Percentiles rank a stretch among this genome's conserved stretches.
These are phyloP conservation scores for Candida sanyiensis DNA, from an alignment of 805 yeast species.

Conservation along the genomic window DNA sequence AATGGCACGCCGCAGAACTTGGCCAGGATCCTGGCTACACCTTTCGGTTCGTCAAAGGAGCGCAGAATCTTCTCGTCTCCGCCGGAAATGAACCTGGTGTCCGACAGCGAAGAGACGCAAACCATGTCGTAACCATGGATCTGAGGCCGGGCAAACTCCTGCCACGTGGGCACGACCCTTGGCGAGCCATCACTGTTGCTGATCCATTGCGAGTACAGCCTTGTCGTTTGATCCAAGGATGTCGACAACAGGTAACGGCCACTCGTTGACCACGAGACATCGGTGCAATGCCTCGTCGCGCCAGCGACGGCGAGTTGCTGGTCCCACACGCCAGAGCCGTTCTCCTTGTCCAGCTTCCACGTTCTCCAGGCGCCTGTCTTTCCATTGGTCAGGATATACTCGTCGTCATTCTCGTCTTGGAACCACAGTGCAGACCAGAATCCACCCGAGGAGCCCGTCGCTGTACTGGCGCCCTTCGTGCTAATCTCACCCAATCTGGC, in stretches of 20 bases:
- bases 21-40: conserved; percentile 58
- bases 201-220: conserved; percentile 68
- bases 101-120: conserved; percentile 56
- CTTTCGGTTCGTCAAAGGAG: conserved; percentile 81
- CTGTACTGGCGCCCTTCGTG: conserved; percentile 95
- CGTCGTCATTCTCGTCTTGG: conserved; percentile 29
- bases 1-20: conserved; percentile 43
- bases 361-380: conserved; percentile 89
- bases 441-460: conserved; percentile 89
- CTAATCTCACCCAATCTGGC: conserved; percentile 86
- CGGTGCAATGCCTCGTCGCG: conserved; percentile 67
- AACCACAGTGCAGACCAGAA: conserved; percentile 74
- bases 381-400: conserved; percentile 72
- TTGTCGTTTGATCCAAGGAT: conserved; percentile 89
- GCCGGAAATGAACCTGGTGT: conserved; percentile 74
- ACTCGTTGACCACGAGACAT: conserved; percentile 63
- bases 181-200: conserved; percentile 27
- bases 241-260: conserved; percentile 71
- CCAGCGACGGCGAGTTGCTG: conserved; percentile 66
- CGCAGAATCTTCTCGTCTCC: conserved; percentile 94
- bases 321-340: conserved; percentile 35
- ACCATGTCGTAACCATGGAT: conserved; percentile 98
- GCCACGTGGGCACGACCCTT: conserved; percentile 49
- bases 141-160: conserved; percentile 94
- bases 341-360: conserved; percentile 43